Evolutionary conservation across 257 asterid species (phyloP).

Genomic region (Solanum pimpinellifolium): DNA sequence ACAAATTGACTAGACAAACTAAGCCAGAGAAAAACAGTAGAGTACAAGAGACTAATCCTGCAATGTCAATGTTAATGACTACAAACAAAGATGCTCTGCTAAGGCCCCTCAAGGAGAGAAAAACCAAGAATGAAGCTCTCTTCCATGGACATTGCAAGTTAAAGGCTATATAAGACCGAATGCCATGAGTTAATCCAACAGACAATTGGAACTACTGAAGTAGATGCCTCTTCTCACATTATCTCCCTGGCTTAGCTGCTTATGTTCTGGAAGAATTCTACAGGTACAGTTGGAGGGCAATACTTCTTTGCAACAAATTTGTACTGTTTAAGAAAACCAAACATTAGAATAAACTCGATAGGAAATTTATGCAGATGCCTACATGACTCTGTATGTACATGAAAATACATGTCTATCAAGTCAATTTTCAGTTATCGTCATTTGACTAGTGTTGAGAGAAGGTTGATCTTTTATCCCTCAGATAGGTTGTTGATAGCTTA

Average conservation of each 20-base stretch:
- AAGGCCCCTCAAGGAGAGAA: neutral
- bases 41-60: neutral
- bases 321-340: slow-evolving; percentile 42
- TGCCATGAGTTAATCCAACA: neutral
- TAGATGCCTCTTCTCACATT: neutral
- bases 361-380: too few species aligned
- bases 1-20: neutral
- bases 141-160: neutral
- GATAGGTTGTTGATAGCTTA: neutral
- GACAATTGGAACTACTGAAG: slow-evolving; percentile 1
- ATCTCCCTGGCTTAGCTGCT: slow-evolving; percentile 21
- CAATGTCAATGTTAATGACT: neutral
- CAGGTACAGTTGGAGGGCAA: slow-evolving; percentile 73
- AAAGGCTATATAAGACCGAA: neutral
- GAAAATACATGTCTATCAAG: neutral
- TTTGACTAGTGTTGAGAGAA: neutral
- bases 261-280: slow-evolving; percentile 50
- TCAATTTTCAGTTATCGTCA: neutral
- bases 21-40: neutral
- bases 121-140: neutral
- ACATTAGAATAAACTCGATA: neutral
- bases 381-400: neutral
- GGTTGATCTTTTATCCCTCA: neutral
- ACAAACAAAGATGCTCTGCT: neutral
- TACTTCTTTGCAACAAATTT: slow-evolving; percentile 96